Conservation (phyloP, 306 rosid genomes). For the Vachellia pachyceras region DNA sequence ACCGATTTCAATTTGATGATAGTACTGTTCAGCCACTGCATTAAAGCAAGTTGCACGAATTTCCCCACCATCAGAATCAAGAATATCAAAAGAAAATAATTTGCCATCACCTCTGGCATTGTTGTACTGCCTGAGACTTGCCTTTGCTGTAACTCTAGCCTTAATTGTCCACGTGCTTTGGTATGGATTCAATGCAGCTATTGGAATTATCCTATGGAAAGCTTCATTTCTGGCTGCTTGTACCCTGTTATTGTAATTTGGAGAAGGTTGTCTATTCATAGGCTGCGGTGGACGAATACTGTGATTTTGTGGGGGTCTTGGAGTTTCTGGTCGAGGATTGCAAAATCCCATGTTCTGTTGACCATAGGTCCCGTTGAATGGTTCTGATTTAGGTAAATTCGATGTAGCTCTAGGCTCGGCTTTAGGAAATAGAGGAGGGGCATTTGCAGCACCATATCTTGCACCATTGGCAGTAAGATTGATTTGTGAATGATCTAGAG, state of each 20-base stretch:
- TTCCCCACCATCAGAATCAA: constrained; percentile 83
- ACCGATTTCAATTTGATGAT: constrained; percentile 73
- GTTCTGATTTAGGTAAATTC: constrained; percentile 45
- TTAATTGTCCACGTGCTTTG: constrained; percentile 82
- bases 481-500: constrained; percentile 49
- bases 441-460: constrained; percentile 50
- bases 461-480: constrained; percentile 51
- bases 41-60: constrained; percentile 92
- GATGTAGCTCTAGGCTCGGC: constrained; percentile 40
- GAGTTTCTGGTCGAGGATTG: constrained; percentile 52
- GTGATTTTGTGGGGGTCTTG: constrained; percentile 53
- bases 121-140: constrained; percentile 68
- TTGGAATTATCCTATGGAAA: constrained; percentile 76
- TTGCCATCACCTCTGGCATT: constrained; percentile 91
- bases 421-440: constrained; percentile 45
- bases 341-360: constrained; percentile 58
- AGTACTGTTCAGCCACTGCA: constrained; percentile 79
- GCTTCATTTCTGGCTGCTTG: constrained; percentile 78
- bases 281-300: constrained; percentile 58
- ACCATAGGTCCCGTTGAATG: constrained; percentile 54
- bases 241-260: constrained; percentile 70
- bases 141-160: constrained; percentile 89
- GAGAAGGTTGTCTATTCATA: constrained; percentile 66
- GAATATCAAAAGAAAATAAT: constrained; percentile 90
- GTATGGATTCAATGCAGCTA: constrained; percentile 79